A percentile compares a stretch with the other conserved stretches of the same genome.
Evolutionary conservation across 1,284 basidiomycete genomes (phyloP).

Genomic region (Coniferiporia weirii): DNA sequence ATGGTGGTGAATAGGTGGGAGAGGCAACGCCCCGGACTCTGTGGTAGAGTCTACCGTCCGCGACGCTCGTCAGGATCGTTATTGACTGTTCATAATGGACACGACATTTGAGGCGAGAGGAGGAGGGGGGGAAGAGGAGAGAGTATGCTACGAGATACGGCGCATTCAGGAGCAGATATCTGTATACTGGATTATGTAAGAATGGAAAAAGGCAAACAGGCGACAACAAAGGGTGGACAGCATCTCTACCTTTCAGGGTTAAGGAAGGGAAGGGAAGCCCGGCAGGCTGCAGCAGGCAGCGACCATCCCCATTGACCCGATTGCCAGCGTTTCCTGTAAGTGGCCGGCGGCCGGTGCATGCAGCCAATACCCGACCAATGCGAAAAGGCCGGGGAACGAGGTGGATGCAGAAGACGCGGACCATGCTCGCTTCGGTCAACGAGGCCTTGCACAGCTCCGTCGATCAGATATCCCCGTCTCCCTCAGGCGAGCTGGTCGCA

Average conservation of each 20-base stretch:
- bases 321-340: no score
- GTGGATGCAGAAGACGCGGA: not conserved
- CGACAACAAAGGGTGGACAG: not conserved
- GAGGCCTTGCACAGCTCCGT: no score
- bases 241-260: not conserved
- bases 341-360: no score
- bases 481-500: no score
- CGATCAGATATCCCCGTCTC: no score
- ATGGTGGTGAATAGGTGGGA: conserved; percentile 10
- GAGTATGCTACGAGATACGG: not conserved
- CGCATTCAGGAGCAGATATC: not conserved
- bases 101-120: not conserved
- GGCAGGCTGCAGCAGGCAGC: no score
- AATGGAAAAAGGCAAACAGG: not conserved
- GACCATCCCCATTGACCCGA: no score
- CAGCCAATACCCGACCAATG: not conserved
- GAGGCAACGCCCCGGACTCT: conserved; percentile 27
- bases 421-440: not conserved
- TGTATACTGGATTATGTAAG: not conserved
- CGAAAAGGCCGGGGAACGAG: not conserved
- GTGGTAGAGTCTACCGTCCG: conserved; percentile 16
- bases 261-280: no score
- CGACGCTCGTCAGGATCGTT: conserved; percentile 13
- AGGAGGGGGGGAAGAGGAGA: conserved; percentile 2
- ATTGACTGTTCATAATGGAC: conserved; percentile 5